Percentiles rank a stretch among this genome's conserved stretches.
These are phyloP conservation scores for Ephemerocybe angulata DNA, from an alignment of 768 basidiomycete species.

Conservation along the genomic window DNA sequence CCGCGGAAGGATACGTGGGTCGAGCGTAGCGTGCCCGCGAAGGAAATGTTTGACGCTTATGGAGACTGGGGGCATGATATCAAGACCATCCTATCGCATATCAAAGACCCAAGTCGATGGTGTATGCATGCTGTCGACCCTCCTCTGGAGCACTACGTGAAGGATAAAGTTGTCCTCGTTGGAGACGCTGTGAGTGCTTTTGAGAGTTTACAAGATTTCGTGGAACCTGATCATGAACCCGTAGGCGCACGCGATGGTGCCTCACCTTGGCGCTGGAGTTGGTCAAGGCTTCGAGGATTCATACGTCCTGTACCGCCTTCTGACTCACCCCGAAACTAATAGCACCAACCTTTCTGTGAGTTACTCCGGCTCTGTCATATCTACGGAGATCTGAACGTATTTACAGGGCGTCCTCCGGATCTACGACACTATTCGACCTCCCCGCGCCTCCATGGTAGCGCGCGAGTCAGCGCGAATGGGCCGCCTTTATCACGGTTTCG, in stretches of 20 bases:
- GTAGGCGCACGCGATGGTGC: conserved; percentile 58
- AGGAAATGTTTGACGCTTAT: conserved; percentile 43
- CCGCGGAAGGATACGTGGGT: conserved; percentile 37
- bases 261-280: conserved; percentile 56
- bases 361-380: not conserved
- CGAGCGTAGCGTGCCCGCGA: conserved; percentile 27
- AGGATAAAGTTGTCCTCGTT: conserved; percentile 44
- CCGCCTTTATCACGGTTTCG: conserved; percentile 40
- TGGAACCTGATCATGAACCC: not conserved
- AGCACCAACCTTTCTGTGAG: conserved; percentile 39
- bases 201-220: not conserved
- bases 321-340: conserved; percentile 39
- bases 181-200: conserved; percentile 46
- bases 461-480: conserved; percentile 39
- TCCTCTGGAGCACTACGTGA: conserved; percentile 40
- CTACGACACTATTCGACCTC: conserved; percentile 42
- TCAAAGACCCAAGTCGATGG: conserved; percentile 49
- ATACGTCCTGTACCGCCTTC: conserved; percentile 41
- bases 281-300: conserved; percentile 61
- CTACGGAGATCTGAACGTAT: not conserved
- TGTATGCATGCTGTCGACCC: conserved; percentile 47
- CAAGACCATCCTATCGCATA: conserved; percentile 35
- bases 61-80: conserved; percentile 47
- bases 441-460: conserved; percentile 49
- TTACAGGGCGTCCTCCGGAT: conserved; percentile 42